Evolutionary conservation across 352 stramenopile species (phyloP), one percentile per base, ranked within the genome.

Genomic region (Globisporangium camurandrum): DNA sequence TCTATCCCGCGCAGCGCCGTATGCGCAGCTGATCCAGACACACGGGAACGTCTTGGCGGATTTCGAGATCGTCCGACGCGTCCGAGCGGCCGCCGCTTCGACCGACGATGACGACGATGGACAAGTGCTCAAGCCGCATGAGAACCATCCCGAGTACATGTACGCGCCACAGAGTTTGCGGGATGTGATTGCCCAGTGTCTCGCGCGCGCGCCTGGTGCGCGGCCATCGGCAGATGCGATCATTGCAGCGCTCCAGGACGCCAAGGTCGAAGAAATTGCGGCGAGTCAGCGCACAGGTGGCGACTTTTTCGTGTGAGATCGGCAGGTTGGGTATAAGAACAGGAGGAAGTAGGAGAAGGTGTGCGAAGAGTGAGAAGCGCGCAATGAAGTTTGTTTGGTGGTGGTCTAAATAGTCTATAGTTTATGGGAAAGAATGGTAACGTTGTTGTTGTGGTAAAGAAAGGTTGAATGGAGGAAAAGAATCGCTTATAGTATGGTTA

Each of bases 11-110:
- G 39, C 57, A 20, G 51, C 59, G 48, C 75, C 73, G 10, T 88
- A 79, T 28, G 64, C 79, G 42, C 58, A 52, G 27, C 56, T 82
- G 2, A 41, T 80, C 20, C 58, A 83, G 24, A 48, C 66, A 43
- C 24, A 64, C 11, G 74, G 74, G 31, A 83, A 82, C 54, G 84
- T 71, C 9, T 57, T 77, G 40, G 61, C 74, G 30, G 74, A 85
- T 46, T 37, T 83, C 16, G 63, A 75, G 61, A 59, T 85, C 33
- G 59, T 65, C 10, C 44, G 63, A 44, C 67, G 67, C 44, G 46
- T 74, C 34, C 57, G 57, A 31, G 57, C 50, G 27, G 61, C 74
- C 20, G 62, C 79, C 4, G n/a, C n/a, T n/a, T n/a, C n/a, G n/a
- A n/a, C n/a, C n/a, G n/a, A n/a, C n/a, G n/a, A n/a, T n/a, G n/a